Conservation (phyloP, 169 alveolate genomes). For the Miamiensis avidus region DNA sequence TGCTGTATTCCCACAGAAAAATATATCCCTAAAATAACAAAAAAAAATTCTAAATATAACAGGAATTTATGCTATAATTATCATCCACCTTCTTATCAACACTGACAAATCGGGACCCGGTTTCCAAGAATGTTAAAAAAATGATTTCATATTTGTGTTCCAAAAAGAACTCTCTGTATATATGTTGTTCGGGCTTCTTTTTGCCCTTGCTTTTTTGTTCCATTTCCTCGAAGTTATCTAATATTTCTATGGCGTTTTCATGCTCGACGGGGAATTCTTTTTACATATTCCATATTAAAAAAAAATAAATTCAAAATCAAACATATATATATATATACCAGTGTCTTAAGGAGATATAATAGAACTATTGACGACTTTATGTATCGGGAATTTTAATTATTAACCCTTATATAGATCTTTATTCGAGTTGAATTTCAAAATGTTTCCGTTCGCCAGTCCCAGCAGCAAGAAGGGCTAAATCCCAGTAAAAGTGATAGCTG, state of each 20-base stretch:
- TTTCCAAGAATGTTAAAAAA: conserved; percentile 27
- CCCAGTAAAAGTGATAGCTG: conserved; percentile 28
- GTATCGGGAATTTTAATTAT: conserved; percentile 41
- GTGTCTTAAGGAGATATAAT: conserved; percentile 28
- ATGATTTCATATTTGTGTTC: conserved; percentile 32
- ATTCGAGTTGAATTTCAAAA: conserved; percentile 48
- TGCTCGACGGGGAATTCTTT: conserved; percentile 22
- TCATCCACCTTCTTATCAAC: conserved; percentile 11
- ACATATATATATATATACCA: not conserved
- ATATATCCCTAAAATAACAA: not conserved
- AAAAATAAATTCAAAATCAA: too few relatives aligned
- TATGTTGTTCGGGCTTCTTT: not conserved
- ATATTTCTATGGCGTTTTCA: conserved; percentile 14
- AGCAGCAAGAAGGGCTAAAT: conserved; percentile 29
- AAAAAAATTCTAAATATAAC: too few relatives aligned
- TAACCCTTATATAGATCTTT: conserved; percentile 33
- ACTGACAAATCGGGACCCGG: conserved; percentile 19
- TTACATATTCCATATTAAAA: too few relatives aligned
- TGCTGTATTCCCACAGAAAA: not conserved
- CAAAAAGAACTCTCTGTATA: conserved; percentile 41
- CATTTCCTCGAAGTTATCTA: conserved; percentile 19
- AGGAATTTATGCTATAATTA: too few relatives aligned
- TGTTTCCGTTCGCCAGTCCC: conserved; percentile 27
- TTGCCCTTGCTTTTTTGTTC: not conserved
- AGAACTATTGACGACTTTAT: conserved; percentile 31